phyloP scores from a whole-genome alignment of 2,329 filamentous ascomycete species.

The Chrysoporthe puriensis region DNA sequence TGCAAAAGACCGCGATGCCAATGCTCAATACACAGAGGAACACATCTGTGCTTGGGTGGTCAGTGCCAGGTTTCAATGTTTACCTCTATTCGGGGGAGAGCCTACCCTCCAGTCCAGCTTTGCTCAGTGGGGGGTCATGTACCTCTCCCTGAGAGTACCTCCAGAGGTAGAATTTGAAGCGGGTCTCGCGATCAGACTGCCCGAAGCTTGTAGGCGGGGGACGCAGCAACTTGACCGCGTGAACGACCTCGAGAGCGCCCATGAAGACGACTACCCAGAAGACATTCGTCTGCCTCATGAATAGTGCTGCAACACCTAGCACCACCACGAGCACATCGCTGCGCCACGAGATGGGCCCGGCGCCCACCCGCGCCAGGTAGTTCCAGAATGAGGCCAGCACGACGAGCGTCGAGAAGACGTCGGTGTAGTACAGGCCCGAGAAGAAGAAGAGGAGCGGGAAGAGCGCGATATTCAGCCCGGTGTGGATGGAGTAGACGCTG shows the following conservation, averaged over 20 bases:
- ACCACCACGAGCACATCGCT: slow-evolving; percentile 52
- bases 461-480: slow-evolving; percentile 76
- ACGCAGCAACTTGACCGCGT: slow-evolving; percentile 51
- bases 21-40: slow-evolving; percentile 66
- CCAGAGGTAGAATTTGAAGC: slow-evolving; percentile 44
- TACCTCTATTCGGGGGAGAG: slow-evolving; percentile 3
- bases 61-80: slow-evolving; percentile 45
- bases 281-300: slow-evolving; percentile 92
- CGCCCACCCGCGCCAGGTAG: slow-evolving; percentile 51
- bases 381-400: slow-evolving; percentile 72
- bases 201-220: slow-evolving; percentile 35
- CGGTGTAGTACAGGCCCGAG: slow-evolving; percentile 92
- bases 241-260: slow-evolving; percentile 62
- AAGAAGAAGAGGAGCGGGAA: slow-evolving; percentile 97
- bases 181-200: slow-evolving; percentile 38
- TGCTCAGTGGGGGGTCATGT: slow-evolving; percentile 56
- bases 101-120: slow-evolving; percentile 56
- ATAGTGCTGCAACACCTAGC: slow-evolving; percentile 68
- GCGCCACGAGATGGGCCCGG: slow-evolving; percentile 35
- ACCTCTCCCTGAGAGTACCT: slow-evolving; percentile 55
- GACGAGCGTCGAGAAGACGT: slow-evolving; percentile 77
- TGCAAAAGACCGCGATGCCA: slow-evolving; percentile 57
- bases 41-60: slow-evolving; percentile 49
- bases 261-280: slow-evolving; percentile 90
- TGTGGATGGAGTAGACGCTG: slow-evolving; percentile 56